Evolutionary conservation across 2,329 filamentous ascomycete species (phyloP).

Genomic region (Neophaeococcomyces aloes): DNA sequence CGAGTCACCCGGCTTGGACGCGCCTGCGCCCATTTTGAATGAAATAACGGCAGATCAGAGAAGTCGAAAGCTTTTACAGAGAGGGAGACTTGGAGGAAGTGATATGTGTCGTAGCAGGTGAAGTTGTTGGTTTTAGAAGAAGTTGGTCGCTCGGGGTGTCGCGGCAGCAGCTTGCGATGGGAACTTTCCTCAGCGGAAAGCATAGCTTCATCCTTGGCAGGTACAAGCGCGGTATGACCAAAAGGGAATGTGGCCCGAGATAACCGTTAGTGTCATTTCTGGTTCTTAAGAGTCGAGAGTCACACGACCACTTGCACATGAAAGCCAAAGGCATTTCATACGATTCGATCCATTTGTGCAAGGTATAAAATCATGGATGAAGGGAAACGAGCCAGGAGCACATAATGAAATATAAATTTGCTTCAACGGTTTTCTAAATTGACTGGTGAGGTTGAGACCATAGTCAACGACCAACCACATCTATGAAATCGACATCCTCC

Average conservation of each 20-base stretch:
- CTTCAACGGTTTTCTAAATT: too few relatives aligned
- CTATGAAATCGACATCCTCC: too few relatives aligned
- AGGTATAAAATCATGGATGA: too few relatives aligned
- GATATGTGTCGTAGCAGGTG: too few relatives aligned
- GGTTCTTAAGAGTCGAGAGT: neutral
- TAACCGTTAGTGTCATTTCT: neutral
- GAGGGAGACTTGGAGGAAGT: too few relatives aligned
- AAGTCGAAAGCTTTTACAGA: neutral
- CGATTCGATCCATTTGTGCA: too few relatives aligned
- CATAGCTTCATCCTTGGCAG: slow-evolving; percentile 3
- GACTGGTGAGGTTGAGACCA: too few relatives aligned
- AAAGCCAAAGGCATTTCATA: too few relatives aligned
- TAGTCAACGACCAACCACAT: too few relatives aligned
- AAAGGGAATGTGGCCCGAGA: neutral
- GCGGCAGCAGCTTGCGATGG: neutral
- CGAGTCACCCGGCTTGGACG: slow-evolving; percentile 48
- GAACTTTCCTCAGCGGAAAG: slow-evolving; percentile 2
- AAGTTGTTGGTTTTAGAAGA: neutral
- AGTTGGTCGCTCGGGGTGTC: neutral
- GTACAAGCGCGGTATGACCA: neutral
- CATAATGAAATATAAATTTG: too few relatives aligned
- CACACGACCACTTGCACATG: neutral
- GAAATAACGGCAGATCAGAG: neutral
- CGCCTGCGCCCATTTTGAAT: slow-evolving; percentile 48
- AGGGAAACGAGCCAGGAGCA: too few relatives aligned